Evolutionary conservation across 768 basidiomycete species (phyloP).

Genomic region (Amanita rubescens): DNA sequence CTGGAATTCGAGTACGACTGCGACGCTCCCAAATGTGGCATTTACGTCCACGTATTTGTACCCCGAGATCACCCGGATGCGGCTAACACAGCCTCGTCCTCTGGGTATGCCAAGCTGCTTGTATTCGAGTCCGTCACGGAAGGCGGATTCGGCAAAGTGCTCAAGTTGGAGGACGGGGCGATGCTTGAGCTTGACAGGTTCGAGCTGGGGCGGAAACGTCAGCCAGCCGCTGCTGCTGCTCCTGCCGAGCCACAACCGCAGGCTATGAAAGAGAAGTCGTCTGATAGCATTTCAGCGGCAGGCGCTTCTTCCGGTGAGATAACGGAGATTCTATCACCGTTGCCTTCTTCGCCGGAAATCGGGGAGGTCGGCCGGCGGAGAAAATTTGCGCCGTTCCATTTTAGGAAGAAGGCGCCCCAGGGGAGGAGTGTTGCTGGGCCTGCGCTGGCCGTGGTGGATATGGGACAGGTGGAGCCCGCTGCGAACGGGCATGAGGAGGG

Average conservation of each 20-base stretch:
- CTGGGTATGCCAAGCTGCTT: constrained; percentile 37
- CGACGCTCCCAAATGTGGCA: constrained; percentile 76
- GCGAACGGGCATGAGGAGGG: neutral
- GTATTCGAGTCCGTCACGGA: constrained; percentile 62
- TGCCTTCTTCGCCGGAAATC: neutral
- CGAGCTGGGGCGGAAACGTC: constrained; percentile 31
- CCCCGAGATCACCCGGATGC: constrained; percentile 58
- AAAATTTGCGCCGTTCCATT: constrained; percentile 54
- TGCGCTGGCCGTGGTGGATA: constrained; percentile 70
- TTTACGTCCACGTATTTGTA: constrained; percentile 71
- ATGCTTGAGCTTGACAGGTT: constrained; percentile 77
- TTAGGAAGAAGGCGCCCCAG: constrained; percentile 46
- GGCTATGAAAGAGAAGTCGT: too few relatives aligned
- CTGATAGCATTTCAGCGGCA: neutral
- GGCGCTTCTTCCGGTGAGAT: neutral
- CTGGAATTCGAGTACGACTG: constrained; percentile 93
- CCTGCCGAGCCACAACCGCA: too few relatives aligned
- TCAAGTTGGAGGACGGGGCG: constrained; percentile 72
- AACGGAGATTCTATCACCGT: neutral
- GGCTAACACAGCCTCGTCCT: constrained; percentile 25
- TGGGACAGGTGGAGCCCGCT: neutral
- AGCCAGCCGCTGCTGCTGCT: too few relatives aligned
- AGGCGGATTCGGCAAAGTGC: constrained; percentile 74
- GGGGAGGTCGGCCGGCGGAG: constrained; percentile 33
- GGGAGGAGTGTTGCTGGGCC: constrained; percentile 61